Evolutionary conservation across 768 basidiomycete species (phyloP).

Genomic region (Leccinum incarnatum): DNA sequence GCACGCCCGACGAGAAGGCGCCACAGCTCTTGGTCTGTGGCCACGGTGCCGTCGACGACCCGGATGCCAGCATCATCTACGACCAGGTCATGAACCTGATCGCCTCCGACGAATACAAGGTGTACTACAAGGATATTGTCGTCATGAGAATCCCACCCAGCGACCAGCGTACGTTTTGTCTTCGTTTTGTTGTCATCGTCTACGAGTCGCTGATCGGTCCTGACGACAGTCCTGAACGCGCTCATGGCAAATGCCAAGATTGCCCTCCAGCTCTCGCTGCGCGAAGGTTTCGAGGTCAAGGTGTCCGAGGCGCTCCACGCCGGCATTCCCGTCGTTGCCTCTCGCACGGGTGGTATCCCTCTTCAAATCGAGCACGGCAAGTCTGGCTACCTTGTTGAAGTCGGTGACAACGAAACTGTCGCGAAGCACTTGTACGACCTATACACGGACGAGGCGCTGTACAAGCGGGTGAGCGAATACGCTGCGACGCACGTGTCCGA

Average conservation of each 20-base stretch:
- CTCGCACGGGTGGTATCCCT: conserved; percentile 88
- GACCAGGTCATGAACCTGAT: conserved; percentile 71
- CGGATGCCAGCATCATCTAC: conserved; percentile 90
- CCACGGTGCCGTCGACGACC: conserved; percentile 93
- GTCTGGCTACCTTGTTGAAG: conserved; percentile 80
- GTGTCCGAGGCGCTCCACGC: conserved; percentile 94
- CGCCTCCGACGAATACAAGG: conserved; percentile 46
- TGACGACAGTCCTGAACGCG: conserved; percentile 68
- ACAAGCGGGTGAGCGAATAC: conserved; percentile 59
- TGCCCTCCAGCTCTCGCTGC: conserved; percentile 86
- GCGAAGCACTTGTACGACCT: conserved; percentile 76
- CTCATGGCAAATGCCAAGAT: conserved; percentile 88
- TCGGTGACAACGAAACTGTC: conserved; percentile 73
- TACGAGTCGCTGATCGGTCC: conserved; percentile 2
- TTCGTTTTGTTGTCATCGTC: not conserved
- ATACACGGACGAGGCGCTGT: conserved; percentile 69
- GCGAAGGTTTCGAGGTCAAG: conserved; percentile 98
- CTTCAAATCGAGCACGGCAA: conserved; percentile 87
- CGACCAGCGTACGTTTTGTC: conserved; percentile 62
- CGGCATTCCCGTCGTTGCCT: conserved; percentile 83
- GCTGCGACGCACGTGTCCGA: conserved; percentile 78
- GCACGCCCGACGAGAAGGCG: conserved; percentile 47
- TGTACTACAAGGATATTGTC: conserved; percentile 61
- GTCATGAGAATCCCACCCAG: conserved; percentile 82
- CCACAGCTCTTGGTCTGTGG: conserved; percentile 84